These are phyloP conservation scores for Phytophthora constricta DNA, from an alignment of 352 stramenopile species.

Conservation along the genomic window DNA sequence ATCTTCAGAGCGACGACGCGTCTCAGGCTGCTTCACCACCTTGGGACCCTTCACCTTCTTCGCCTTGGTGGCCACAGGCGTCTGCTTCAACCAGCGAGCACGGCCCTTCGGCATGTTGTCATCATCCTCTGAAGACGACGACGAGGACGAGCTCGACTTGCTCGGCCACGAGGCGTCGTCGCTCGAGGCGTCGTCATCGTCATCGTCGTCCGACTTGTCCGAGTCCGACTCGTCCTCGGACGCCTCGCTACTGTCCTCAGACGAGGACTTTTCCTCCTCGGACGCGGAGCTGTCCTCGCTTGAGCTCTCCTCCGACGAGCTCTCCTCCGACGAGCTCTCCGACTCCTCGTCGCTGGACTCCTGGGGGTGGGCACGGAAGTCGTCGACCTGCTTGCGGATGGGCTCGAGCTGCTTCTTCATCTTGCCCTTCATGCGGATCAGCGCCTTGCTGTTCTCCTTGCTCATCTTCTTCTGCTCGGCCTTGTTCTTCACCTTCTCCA, in stretches of 20 bases:
- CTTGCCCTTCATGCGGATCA: conserved; percentile 98
- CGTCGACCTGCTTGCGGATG: conserved; percentile 89
- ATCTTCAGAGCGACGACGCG: conserved; percentile 57
- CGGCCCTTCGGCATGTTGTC: conserved; percentile 95
- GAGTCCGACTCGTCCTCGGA: conserved; percentile 8
- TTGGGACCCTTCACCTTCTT: conserved; percentile 58
- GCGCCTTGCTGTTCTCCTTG: conserved; percentile 94
- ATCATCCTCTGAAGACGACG: conserved; percentile 72
- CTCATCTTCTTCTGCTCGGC: conserved; percentile 97
- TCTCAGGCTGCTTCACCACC: conserved; percentile 50
- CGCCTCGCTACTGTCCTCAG: conserved; percentile 20
- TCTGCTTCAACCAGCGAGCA: conserved; percentile 96
- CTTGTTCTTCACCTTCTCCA: conserved; percentile 95
- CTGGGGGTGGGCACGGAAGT: conserved; percentile 92
- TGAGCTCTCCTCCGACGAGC: conserved; percentile 44
- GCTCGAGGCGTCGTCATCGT: conserved; percentile 61
- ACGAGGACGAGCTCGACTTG: conserved; percentile 67
- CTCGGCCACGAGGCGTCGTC: conserved; percentile 62
- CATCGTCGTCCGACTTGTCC: conserved; percentile 52
- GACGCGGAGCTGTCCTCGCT: conserved; percentile 19
- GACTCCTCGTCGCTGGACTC: conserved; percentile 75
- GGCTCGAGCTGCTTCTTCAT: conserved; percentile 96
- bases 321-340: conserved; percentile 33
- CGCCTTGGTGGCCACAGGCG: conserved; percentile 62
- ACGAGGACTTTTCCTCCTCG: conserved; percentile 8